These are phyloP conservation scores for Cordyceps cateniannulata DNA, from an alignment of 2,329 filamentous ascomycete genomes.

Conservation along the genomic window DNA sequence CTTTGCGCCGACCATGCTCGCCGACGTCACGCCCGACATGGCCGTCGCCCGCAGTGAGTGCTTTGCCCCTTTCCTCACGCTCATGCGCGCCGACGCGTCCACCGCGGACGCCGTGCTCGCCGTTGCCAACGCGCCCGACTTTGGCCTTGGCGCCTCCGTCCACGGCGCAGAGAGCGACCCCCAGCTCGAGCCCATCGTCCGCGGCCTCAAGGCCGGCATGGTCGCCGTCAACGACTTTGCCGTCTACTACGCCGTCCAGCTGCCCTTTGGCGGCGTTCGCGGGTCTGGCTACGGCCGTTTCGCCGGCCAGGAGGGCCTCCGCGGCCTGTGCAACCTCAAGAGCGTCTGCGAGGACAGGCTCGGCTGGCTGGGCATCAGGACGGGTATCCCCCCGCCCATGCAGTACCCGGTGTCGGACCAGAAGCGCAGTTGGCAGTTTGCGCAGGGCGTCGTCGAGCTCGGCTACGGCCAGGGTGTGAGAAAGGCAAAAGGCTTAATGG, in stretches of 20 bases:
- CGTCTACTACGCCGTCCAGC: constrained; percentile 83
- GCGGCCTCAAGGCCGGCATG: constrained; percentile 74
- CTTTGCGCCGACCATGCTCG: constrained; percentile 84
- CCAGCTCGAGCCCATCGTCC: constrained; percentile 58
- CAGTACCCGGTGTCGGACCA: constrained; percentile 72
- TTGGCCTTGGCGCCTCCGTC: constrained; percentile 82
- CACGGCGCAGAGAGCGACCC: constrained; percentile 63
- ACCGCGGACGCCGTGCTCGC: constrained; percentile 56
- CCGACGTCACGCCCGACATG: constrained; percentile 84
- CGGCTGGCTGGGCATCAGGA: constrained; percentile 56
- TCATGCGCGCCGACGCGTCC: constrained; percentile 68
- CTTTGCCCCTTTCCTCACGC: constrained; percentile 83
- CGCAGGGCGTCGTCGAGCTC: constrained; percentile 52
- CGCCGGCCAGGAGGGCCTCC: constrained; percentile 80
- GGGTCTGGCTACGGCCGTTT: constrained; percentile 92
- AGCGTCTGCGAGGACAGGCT: constrained; percentile 73
- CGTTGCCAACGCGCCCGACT: constrained; percentile 77
- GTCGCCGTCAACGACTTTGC: constrained; percentile 95
- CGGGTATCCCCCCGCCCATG: constrained; percentile 71
- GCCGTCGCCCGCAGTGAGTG: constrained; percentile 82
- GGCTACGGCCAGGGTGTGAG: constrained; percentile 44
- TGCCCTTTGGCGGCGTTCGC: constrained; percentile 88
- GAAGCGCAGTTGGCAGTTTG: constrained; percentile 57
- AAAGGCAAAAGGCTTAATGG: constrained; percentile 34
- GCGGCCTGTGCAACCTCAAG: constrained; percentile 82